These are phyloP conservation scores for Cladosporium halotolerans DNA, from an alignment of 2,329 filamentous ascomycete species.

Conservation along the genomic window DNA sequence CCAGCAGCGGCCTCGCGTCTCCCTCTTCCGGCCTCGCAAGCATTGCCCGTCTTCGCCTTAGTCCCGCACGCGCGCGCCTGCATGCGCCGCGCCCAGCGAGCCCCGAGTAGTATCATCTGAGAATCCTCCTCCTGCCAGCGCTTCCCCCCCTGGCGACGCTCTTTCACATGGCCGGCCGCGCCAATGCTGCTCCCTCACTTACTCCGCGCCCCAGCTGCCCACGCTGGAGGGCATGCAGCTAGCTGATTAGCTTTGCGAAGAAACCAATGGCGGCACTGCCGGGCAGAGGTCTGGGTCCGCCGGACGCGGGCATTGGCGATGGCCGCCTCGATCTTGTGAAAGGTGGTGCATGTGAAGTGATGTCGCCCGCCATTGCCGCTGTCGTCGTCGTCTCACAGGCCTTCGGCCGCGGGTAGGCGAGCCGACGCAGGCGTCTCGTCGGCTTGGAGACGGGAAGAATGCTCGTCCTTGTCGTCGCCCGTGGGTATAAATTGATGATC, in stretches of 20 bases:
- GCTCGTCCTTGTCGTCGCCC: conserved; percentile 6
- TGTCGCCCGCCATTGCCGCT: conserved; percentile 12
- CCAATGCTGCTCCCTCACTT: not conserved
- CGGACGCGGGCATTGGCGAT: not conserved
- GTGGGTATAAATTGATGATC: conserved; percentile 25
- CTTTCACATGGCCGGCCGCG: not conserved
- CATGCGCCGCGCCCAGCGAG: not conserved
- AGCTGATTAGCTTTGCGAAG: conserved; percentile 25
- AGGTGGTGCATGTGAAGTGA: conserved; percentile 19
- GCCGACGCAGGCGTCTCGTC: conserved; percentile 3
- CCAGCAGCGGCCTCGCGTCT: not conserved
- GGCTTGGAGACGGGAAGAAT: conserved; percentile 18
- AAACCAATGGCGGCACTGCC: conserved; percentile 25
- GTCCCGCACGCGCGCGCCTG: conserved; percentile 1
- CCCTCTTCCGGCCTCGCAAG: conserved; percentile 1
- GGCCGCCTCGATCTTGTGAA: conserved; percentile 7
- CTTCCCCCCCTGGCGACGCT: not conserved
- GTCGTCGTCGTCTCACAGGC: conserved; percentile 12
- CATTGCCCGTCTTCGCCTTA: not conserved
- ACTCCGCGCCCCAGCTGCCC: not conserved
- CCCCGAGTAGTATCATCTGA: not conserved
- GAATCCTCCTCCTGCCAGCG: conserved; percentile 2
- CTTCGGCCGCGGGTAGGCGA: conserved; percentile 7
- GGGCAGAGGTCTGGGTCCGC: conserved; percentile 7
- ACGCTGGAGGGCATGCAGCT: conserved; percentile 24